Conservation (phyloP, 2,329 filamentous ascomycete species). For the Penicillium sp. region DNA sequence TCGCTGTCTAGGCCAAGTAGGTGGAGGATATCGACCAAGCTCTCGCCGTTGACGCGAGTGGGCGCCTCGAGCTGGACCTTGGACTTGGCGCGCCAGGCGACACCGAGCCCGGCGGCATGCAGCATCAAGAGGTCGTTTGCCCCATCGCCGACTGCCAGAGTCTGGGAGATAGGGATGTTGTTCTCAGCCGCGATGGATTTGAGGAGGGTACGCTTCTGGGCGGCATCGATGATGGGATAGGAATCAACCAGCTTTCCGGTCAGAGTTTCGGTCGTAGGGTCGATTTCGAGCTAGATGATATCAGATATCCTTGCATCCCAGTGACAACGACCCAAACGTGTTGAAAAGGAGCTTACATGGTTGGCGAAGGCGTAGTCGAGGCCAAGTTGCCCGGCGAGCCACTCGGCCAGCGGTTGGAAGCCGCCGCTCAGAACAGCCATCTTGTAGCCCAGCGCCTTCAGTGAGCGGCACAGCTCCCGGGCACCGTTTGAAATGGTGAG, state of each 20-base stretch:
- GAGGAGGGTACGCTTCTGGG: slow-evolving; percentile 57
- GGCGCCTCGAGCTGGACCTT: slow-evolving; percentile 63
- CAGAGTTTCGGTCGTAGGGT: slow-evolving; percentile 47
- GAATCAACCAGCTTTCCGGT: slow-evolving; percentile 56
- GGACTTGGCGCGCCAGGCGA: slow-evolving; percentile 63
- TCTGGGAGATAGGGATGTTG: slow-evolving; percentile 53
- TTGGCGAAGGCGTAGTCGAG: slow-evolving; percentile 90
- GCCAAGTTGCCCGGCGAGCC: slow-evolving; percentile 76
- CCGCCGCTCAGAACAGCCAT: slow-evolving; percentile 90
- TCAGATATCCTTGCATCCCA: neutral
- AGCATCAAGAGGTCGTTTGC: slow-evolving; percentile 67
- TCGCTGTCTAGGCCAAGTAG: slow-evolving; percentile 54
- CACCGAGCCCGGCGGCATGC: slow-evolving; percentile 58
- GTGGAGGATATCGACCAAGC: slow-evolving; percentile 58
- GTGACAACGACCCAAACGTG: no score
- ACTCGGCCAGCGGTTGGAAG: slow-evolving; percentile 82
- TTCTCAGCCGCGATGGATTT: slow-evolving; percentile 55
- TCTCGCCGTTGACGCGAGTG: slow-evolving; percentile 57
- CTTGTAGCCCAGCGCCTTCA: slow-evolving; percentile 78
- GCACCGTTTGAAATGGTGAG: slow-evolving; percentile 83
- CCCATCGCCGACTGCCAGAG: slow-evolving; percentile 61
- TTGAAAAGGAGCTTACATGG: slow-evolving; percentile 60
- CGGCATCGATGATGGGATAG: slow-evolving; percentile 58
- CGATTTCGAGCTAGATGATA: slow-evolving; percentile 48
- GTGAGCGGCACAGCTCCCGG: slow-evolving; percentile 65